phyloP scores from a whole-genome alignment of 257 asterid genomes.

The Solanum lycopersicoides region DNA sequence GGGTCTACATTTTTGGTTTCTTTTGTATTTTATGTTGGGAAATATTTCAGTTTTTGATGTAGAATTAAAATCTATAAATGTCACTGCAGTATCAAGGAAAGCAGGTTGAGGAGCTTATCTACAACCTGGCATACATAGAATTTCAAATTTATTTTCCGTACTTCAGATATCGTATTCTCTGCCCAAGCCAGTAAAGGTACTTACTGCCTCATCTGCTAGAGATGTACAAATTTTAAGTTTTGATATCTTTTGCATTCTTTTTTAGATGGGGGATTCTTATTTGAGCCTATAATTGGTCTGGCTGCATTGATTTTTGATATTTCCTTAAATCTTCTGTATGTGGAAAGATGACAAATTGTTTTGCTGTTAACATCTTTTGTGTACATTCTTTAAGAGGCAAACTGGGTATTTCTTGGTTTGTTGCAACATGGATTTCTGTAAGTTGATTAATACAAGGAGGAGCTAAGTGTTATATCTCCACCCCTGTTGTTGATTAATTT shows the following conservation, averaged over 20 bases:
- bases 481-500: not conserved
- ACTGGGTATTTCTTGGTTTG: not conserved
- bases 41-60: not conserved
- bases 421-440: not conserved
- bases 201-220: conserved; percentile 4
- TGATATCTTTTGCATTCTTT: not conserved
- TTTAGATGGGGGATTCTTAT: not conserved
- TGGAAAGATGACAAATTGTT: not conserved
- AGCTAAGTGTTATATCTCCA: not conserved
- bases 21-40: not conserved
- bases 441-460: not conserved
- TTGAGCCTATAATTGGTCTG: not conserved
- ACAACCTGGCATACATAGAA: conserved; percentile 24
- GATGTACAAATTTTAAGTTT: not conserved
- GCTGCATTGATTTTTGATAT: not conserved
- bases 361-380: not conserved
- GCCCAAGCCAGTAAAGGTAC: conserved; percentile 43
- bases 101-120: conserved; percentile 47
- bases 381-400: not conserved
- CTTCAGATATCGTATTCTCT: conserved; percentile 20
- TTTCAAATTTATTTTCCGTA: conserved; percentile 28
- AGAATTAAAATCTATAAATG: conserved; percentile 20
- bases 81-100: conserved; percentile 50
- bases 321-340: not conserved
- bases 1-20: not conserved